Percentiles rank a stretch among this genome's conserved stretches.
Evolutionary conservation across 78 protist genomes (phyloP).

Genomic region (Pigoraptor vietnamica): DNA sequence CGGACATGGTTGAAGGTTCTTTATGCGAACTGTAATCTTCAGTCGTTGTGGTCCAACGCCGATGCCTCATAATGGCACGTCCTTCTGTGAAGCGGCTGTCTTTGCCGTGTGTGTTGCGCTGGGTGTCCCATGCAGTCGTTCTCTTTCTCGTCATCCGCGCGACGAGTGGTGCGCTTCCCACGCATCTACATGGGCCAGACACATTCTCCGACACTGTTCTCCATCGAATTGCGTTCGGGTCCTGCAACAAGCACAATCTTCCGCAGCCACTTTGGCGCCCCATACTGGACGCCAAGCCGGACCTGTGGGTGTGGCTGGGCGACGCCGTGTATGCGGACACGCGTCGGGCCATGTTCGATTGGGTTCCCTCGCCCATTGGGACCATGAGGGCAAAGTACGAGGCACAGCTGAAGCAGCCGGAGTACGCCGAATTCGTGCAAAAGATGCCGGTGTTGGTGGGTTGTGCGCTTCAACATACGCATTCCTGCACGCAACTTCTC

Average conservation of each 20-base stretch:
- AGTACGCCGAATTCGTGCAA: background rate
- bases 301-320: background rate
- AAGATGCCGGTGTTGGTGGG: background rate
- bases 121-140: background rate
- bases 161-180: background rate
- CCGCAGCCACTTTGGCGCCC: background rate
- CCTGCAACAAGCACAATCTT: background rate
- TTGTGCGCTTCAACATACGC: no score
- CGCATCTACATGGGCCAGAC: background rate
- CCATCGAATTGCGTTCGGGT: background rate
- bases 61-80: no score
- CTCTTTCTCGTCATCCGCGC: background rate
- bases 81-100: no score
- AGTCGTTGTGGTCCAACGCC: no score
- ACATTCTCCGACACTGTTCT: background rate
- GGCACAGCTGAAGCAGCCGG: background rate
- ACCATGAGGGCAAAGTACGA: background rate
- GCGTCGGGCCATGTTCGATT: background rate
- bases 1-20: no score
- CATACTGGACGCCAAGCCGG: background rate
- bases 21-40: no score
- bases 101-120: no score
- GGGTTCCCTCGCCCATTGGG: background rate
- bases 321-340: background rate
- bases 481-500: no score